Evolutionary conservation across 1,284 basidiomycete genomes (phyloP).

Genomic region (Puccinia novopanici): DNA sequence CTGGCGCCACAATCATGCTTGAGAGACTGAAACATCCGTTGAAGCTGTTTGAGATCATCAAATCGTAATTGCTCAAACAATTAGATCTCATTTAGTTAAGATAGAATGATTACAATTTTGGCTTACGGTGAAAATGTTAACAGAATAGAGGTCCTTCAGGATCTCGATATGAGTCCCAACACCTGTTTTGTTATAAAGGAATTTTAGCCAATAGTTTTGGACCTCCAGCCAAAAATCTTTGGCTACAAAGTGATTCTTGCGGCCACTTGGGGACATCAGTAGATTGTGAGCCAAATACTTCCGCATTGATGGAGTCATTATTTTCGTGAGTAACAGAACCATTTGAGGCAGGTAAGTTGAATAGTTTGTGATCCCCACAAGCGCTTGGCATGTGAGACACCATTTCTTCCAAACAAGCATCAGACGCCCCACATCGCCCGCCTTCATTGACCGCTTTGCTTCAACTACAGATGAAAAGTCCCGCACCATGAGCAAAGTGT

Average conservation of each 20-base stretch:
- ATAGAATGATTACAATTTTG: background rate
- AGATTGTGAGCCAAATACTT: background rate
- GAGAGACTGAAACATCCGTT: background rate
- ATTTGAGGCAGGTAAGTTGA: background rate
- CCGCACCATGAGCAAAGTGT: background rate
- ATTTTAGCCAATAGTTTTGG: background rate
- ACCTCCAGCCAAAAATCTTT: too few species aligned
- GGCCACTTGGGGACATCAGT: background rate
- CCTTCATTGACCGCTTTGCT: conserved; percentile 11
- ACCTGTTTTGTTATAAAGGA: conserved; percentile 18
- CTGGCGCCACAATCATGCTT: background rate
- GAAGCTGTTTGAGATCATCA: background rate
- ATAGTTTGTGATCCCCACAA: too few species aligned
- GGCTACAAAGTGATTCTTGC: background rate
- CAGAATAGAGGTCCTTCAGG: background rate
- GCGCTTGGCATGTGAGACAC: too few species aligned
- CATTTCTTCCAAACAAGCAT: too few species aligned
- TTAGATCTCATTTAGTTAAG: too few species aligned
- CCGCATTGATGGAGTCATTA: background rate
- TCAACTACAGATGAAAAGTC: conserved; percentile 18
- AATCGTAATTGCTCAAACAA: background rate
- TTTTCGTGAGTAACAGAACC: background rate
- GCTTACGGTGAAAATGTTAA: background rate
- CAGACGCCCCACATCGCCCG: too few species aligned
- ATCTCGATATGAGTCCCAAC: background rate